Conservation (phyloP, 176 grass and related monocot species). For the Otatea glauca region DNA sequence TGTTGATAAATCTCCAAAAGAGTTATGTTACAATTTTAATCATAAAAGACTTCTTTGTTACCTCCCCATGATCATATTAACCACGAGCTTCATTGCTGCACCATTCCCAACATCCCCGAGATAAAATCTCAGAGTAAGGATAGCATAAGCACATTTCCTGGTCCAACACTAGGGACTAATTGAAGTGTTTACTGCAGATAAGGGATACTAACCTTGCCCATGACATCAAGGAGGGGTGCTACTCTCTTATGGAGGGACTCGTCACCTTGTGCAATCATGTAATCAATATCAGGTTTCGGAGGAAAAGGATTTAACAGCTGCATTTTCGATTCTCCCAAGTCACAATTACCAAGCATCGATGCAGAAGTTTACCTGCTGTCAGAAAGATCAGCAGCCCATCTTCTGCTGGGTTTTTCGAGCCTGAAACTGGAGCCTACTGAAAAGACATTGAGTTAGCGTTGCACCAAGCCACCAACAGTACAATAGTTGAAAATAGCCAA, state of each 20-base stretch:
- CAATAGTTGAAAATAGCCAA: slow-evolving; percentile 9
- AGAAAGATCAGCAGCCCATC: slow-evolving; percentile 93
- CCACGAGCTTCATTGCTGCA: slow-evolving; percentile 91
- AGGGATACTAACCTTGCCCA: slow-evolving; percentile 71
- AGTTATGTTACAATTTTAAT: slow-evolving; percentile 6
- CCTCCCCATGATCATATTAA: slow-evolving; percentile 99
- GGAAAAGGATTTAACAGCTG: not conserved
- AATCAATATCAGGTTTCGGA: slow-evolving; percentile 36
- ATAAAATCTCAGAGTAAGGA: slow-evolving; percentile 61
- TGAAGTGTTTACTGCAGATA: slow-evolving; percentile 20
- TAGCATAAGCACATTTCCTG: slow-evolving; percentile 29
- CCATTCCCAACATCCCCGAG: slow-evolving; percentile 87
- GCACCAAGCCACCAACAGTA: slow-evolving; percentile 32
- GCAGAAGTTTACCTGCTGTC: slow-evolving; percentile 64
- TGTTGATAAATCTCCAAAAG: not conserved
- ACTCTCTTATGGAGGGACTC: slow-evolving; percentile 67
- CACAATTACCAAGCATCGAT: not conserved
- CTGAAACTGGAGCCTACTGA: slow-evolving; percentile 95
- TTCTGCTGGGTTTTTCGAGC: slow-evolving; percentile 94
- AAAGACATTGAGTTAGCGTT: slow-evolving; percentile 40
- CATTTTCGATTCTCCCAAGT: not conserved
- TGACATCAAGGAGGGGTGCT: slow-evolving; percentile 78
- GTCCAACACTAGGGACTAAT: not conserved
- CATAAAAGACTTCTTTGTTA: slow-evolving; percentile 39
- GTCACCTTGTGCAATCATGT: slow-evolving; percentile 63